Conservation (phyloP, 768 basidiomycete genomes). For the Boletus vinaceobasis region DNA sequence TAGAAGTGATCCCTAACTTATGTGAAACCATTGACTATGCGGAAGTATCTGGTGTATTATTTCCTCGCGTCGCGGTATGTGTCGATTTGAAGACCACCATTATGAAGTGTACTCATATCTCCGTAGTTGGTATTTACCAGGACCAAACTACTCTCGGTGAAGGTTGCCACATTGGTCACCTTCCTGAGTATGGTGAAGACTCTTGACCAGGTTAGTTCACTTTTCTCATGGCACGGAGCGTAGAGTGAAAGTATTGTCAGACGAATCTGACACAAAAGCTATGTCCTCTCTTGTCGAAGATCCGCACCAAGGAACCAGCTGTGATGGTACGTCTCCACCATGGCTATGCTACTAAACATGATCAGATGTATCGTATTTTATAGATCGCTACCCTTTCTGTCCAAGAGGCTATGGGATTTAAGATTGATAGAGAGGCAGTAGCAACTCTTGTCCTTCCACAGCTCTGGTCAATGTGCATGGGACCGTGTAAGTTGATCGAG, state of each 20-base stretch:
- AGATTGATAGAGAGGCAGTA: constrained; percentile 90
- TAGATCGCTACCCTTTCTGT: constrained; percentile 87
- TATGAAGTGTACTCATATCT: constrained; percentile 10
- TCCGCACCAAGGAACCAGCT: constrained; percentile 92
- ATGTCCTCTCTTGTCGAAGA: constrained; percentile 90
- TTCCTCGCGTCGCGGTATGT: constrained; percentile 89
- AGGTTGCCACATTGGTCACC: constrained; percentile 83
- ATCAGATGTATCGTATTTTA: constrained; percentile 1
- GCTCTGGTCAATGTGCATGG: constrained; percentile 97
- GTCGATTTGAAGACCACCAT: constrained; percentile 6
- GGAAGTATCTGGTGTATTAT: constrained; percentile 85
- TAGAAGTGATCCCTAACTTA: constrained; percentile 78
- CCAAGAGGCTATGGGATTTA: constrained; percentile 94
- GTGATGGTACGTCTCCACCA: constrained; percentile 65
- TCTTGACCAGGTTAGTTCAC: constrained; percentile 67
- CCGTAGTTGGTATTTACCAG: constrained; percentile 85
- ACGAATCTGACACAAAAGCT: constrained; percentile 90
- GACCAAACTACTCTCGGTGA: constrained; percentile 85
- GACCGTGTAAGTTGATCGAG: constrained; percentile 60
- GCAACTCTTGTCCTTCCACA: constrained; percentile 87
- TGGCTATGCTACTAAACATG: neutral
- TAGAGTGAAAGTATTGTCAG: constrained; percentile 36
- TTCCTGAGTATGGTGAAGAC: constrained; percentile 87
- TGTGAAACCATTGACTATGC: constrained; percentile 95
- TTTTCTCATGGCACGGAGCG: neutral